Evolutionary conservation across 2,329 filamentous ascomycete genomes (phyloP).

Genomic region (Penicillium paneum): DNA sequence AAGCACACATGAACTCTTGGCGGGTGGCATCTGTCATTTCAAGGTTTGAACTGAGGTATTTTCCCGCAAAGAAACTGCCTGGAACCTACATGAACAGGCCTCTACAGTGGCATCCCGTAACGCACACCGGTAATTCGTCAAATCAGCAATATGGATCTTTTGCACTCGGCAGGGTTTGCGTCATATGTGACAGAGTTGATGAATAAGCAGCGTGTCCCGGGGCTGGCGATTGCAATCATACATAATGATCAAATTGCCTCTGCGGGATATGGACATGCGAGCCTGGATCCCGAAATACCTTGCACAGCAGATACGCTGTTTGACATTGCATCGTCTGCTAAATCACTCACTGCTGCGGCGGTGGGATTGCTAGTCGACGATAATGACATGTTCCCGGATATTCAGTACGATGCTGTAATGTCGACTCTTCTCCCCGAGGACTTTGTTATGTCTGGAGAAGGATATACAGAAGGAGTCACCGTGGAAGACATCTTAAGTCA

Average conservation of each 20-base stretch:
- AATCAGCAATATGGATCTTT: neutral
- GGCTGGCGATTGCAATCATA: conserved; percentile 15
- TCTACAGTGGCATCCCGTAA: neutral
- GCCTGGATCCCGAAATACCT: neutral
- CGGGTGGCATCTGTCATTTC: conserved; percentile 2
- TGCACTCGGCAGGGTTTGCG: neutral
- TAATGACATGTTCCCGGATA: neutral
- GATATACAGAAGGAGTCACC: conserved; percentile 41
- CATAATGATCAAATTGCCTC: conserved; percentile 5
- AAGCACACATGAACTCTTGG: conserved; percentile 18
- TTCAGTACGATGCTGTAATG: neutral
- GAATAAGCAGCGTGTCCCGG: neutral
- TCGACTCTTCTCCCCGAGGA: conserved; percentile 50
- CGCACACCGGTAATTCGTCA: neutral
- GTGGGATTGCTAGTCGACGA: conserved; percentile 36
- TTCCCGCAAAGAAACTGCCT: neutral
- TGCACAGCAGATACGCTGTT: conserved; percentile 26
- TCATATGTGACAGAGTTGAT: neutral
- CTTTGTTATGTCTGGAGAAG: conserved; percentile 45
- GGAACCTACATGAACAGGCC: neutral
- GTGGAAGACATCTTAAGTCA: conserved; percentile 56
- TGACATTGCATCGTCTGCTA: conserved; percentile 24
- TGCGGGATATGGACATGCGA: no score
- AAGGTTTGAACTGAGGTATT: neutral
- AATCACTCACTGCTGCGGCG: conserved; percentile 28